Evolutionary conservation across 2,329 filamentous ascomycete species (phyloP).

Genomic region (Chaetomiaceae sp.): DNA sequence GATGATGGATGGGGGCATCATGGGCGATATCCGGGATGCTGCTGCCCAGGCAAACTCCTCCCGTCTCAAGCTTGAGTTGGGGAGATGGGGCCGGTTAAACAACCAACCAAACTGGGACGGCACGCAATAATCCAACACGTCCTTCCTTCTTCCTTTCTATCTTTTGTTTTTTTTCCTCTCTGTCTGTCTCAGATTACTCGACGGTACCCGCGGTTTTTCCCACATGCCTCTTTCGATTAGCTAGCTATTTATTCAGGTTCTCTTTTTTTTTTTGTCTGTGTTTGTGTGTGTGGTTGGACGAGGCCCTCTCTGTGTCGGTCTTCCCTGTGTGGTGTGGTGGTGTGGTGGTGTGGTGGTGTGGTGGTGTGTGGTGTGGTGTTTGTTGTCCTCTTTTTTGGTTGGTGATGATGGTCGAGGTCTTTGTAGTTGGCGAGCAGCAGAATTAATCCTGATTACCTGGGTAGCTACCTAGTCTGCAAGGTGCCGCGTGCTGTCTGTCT

Average conservation of each 20-base stretch:
- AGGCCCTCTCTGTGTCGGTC: conserved; percentile 8
- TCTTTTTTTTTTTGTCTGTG: no score
- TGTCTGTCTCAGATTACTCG: conserved; percentile 21
- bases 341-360: background rate
- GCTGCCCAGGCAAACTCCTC: conserved; percentile 1
- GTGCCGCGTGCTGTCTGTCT: no score
- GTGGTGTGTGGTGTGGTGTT: no score
- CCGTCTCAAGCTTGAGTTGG: conserved; percentile 8
- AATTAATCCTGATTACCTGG: no score
- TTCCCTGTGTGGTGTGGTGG: conserved; percentile 4
- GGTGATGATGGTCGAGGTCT: no score
- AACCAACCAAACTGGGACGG: conserved; percentile 6
- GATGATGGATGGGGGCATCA: background rate
- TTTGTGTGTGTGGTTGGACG: no score
- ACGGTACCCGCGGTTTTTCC: conserved; percentile 19
- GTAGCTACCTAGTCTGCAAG: no score
- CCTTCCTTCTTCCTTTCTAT: conserved; percentile 14
- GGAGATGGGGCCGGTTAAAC: conserved; percentile 17
- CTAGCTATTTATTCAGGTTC: conserved; percentile 22
- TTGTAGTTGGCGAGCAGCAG: no score
- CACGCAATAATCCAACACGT: conserved; percentile 18
- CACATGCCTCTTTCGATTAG: conserved; percentile 18
- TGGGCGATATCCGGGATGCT: conserved; percentile 4
- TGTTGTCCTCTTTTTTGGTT: no score
- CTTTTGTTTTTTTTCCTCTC: conserved; percentile 18